These are phyloP conservation scores for Jamesozyma rosinii DNA, from an alignment of 805 yeast genomes.

Conservation along the genomic window DNA sequence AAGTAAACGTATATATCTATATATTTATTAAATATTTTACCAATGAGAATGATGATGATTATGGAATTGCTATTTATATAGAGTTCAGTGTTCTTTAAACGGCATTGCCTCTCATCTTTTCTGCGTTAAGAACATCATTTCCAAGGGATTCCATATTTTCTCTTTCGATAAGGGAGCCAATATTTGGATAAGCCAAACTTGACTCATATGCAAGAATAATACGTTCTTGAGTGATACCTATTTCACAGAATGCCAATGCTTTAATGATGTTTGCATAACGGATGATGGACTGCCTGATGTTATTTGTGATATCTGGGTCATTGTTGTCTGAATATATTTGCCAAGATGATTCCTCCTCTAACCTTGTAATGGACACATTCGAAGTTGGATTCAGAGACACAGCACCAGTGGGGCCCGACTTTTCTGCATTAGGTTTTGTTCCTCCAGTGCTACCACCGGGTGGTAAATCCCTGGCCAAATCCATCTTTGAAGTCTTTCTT, in stretches of 20 bases:
- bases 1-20: no score
- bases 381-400: conserved; percentile 26
- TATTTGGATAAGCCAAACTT: conserved; percentile 62
- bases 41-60: no score
- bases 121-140: conserved; percentile 57
- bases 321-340: conserved; percentile 89
- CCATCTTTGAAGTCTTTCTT: conserved; percentile 47
- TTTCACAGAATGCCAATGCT: conserved; percentile 73
- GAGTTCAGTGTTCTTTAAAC: not conserved
- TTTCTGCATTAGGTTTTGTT: conserved; percentile 12
- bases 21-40: no score
- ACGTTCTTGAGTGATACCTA: conserved; percentile 79
- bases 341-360: conserved; percentile 90
- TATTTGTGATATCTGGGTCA: conserved; percentile 52
- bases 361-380: conserved; percentile 62
- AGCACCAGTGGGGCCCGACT: conserved; percentile 32
- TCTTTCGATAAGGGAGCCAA: conserved; percentile 63
- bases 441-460: conserved; percentile 24
- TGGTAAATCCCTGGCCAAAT: conserved; percentile 25
- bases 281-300: conserved; percentile 63
- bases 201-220: conserved; percentile 80
- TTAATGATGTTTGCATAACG: conserved; percentile 77
- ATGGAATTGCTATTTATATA: no score
- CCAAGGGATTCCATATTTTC: conserved; percentile 69
- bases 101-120: conserved; percentile 60